These are phyloP conservation scores for Paraphaeosphaeria minitans DNA, from an alignment of 2,329 filamentous ascomycete genomes.

Conservation along the genomic window DNA sequence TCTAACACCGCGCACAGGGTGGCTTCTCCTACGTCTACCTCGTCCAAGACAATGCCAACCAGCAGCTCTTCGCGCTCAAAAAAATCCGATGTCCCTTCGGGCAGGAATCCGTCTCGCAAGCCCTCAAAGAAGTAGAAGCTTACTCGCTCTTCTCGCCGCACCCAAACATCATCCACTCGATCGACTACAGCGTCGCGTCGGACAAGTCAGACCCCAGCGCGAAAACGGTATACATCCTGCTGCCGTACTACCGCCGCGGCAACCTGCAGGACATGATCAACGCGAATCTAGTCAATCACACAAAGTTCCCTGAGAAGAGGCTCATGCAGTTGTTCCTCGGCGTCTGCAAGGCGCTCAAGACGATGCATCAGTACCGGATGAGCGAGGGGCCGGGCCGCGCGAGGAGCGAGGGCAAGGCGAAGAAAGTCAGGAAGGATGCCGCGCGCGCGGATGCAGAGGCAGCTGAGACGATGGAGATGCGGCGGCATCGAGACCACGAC, in stretches of 20 bases:
- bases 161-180: constrained; percentile 82
- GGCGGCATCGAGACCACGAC: constrained; percentile 52
- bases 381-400: constrained; percentile 60
- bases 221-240: constrained; percentile 95
- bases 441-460: constrained; percentile 53
- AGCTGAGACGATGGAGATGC: constrained; percentile 52
- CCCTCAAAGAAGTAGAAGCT: constrained; percentile 95
- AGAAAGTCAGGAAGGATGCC: constrained; percentile 60
- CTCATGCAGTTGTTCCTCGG: constrained; percentile 91
- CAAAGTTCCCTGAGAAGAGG: constrained; percentile 82
- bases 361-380: constrained; percentile 88
- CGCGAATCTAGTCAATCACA: constrained; percentile 95
- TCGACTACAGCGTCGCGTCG: constrained; percentile 81
- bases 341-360: constrained; percentile 83
- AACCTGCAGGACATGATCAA: constrained; percentile 99
- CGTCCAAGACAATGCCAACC: constrained; percentile 85
- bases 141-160: constrained; percentile 87
- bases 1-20: constrained; percentile 60
- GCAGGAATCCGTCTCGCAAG: constrained; percentile 91
- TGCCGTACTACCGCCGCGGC: constrained; percentile 93
- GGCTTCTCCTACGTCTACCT: constrained; percentile 99
- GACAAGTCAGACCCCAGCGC: constrained; percentile 70
- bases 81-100: constrained; percentile 99
- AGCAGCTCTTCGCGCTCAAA: constrained; percentile 90
- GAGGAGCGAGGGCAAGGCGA: constrained; percentile 58